Evolutionary conservation across 2,329 filamentous ascomycete genomes (phyloP).

Genomic region (Stachybotrys echinatus): DNA sequence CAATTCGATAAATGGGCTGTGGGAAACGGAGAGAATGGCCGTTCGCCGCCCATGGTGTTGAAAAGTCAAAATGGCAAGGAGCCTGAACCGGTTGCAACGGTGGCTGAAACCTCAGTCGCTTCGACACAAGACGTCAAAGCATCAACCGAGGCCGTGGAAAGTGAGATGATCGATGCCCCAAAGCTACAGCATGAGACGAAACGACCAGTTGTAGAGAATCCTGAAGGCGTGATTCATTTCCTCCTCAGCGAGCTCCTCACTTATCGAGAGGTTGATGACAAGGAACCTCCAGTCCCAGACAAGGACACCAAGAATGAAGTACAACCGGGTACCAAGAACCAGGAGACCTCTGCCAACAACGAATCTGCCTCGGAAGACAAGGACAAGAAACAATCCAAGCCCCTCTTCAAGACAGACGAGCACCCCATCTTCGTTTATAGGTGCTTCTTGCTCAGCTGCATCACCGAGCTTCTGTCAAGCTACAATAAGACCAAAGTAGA

Average conservation of each 20-base stretch:
- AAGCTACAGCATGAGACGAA: conserved; percentile 67
- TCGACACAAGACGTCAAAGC: conserved; percentile 45
- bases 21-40: conserved; percentile 25
- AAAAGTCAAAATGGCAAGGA: conserved; percentile 28
- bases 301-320: conserved; percentile 36
- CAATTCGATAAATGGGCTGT: conserved; percentile 60
- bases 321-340: conserved; percentile 14
- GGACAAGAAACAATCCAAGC: conserved; percentile 63
- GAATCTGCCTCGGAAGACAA: conserved; percentile 32
- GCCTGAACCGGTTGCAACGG: background rate
- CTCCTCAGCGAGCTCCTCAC: conserved; percentile 86
- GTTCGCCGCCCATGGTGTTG: conserved; percentile 31
- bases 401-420: conserved; percentile 81
- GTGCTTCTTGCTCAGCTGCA: conserved; percentile 87
- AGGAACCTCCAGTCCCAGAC: conserved; percentile 46
- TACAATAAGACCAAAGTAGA: conserved; percentile 96
- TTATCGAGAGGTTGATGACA: conserved; percentile 89
- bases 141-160: conserved; percentile 54
- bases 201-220: conserved; percentile 80
- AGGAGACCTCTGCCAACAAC: conserved; percentile 22
- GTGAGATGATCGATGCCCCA: conserved; percentile 56
- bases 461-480: conserved; percentile 83
- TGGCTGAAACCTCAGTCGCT: background rate
- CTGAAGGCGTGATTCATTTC: conserved; percentile 93
- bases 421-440: conserved; percentile 96